Evolutionary conservation across 73 alveolate species (phyloP).

Genomic region (Tetrahymena borealis): DNA sequence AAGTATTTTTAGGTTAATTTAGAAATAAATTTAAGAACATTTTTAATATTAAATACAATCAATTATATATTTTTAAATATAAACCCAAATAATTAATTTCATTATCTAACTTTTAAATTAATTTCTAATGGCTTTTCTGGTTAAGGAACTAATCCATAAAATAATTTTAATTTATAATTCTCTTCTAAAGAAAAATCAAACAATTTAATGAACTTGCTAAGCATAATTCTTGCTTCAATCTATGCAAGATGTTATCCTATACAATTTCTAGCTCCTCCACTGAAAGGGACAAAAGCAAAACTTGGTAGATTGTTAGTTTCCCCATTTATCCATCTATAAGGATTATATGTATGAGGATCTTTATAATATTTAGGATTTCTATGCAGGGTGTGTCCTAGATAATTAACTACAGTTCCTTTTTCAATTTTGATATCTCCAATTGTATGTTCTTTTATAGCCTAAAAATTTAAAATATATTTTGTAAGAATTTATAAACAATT

Average conservation of each 20-base stretch:
- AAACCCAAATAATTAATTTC: no score
- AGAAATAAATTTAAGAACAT: no score
- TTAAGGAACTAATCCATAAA: neutral
- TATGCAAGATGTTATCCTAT: slow-evolving; percentile 32
- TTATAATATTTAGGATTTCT: slow-evolving; percentile 24
- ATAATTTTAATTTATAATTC: neutral
- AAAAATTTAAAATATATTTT: no score
- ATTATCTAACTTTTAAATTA: no score
- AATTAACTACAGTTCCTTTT: no score
- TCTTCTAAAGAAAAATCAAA: neutral
- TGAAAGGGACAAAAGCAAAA: slow-evolving; percentile 20
- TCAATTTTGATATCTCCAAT: no score
- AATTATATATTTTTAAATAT: no score
- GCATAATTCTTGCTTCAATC: slow-evolving; percentile 13
- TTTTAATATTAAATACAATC: no score
- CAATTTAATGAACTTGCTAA: neutral
- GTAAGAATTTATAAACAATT: no score
- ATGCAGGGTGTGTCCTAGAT: no score
- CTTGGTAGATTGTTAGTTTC: neutral
- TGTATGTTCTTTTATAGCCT: no score
- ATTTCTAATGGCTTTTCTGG: neutral
- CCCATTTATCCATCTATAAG: slow-evolving; percentile 9
- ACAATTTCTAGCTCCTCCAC: slow-evolving; percentile 24
- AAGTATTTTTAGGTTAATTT: no score
- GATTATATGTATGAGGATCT: neutral